These are phyloP conservation scores for Dendrocalamus sinicus DNA, from an alignment of 176 grass and related monocot species.

Conservation along the genomic window DNA sequence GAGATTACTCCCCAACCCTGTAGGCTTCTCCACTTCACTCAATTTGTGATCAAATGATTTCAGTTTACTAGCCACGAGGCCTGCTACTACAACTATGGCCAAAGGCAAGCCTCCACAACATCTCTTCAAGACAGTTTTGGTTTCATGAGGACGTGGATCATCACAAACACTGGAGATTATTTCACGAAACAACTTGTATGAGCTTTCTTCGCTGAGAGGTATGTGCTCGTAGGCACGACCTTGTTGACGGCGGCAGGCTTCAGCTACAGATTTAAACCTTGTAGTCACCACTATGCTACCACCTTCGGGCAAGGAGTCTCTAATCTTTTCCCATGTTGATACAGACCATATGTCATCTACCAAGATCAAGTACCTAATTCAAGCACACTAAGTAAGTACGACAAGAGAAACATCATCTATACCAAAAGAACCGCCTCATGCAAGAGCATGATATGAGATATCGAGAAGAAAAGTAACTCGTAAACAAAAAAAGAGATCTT, in stretches of 20 bases:
- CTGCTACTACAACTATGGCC: constrained; percentile 21
- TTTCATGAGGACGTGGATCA: too few species aligned
- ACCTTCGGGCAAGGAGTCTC: background rate
- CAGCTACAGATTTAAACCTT: constrained; percentile 37
- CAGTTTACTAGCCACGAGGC: background rate
- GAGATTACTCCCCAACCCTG: background rate
- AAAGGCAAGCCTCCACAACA: constrained; percentile 27
- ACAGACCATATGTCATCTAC: constrained; percentile 44
- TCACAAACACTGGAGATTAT: background rate
- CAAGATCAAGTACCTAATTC: background rate
- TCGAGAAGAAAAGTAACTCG: too few species aligned
- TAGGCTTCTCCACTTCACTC: too few species aligned
- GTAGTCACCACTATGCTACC: constrained; percentile 11
- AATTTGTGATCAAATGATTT: too few species aligned
- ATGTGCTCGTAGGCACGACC: background rate
- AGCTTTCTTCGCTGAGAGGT: background rate
- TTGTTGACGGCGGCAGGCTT: background rate
- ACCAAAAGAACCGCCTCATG: too few species aligned
- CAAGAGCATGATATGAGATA: too few species aligned
- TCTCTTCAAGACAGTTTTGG: background rate
- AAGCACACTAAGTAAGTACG: background rate
- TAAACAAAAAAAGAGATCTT: too few species aligned
- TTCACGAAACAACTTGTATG: background rate
- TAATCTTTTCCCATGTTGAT: constrained; percentile 19
- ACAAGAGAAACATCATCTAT: too few species aligned